Conservation (phyloP, 805 yeast species). For the Nakazawaea siamensis region DNA sequence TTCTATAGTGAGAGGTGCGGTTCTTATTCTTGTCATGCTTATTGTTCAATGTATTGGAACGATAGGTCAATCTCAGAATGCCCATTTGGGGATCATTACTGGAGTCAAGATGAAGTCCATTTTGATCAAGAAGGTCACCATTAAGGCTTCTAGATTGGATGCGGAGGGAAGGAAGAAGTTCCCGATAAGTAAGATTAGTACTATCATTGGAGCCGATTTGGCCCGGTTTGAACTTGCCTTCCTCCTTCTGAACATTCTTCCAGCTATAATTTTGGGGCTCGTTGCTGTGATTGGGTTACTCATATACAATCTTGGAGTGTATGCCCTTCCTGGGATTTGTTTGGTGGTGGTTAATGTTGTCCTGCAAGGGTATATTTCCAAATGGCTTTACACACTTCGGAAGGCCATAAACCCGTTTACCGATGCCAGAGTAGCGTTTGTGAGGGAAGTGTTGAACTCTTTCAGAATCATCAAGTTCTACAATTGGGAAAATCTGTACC, state of each 20-base stretch:
- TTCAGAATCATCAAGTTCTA: slow-evolving; percentile 35
- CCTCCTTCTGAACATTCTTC: background rate
- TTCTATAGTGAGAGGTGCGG: too few relatives aligned
- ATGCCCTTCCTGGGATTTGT: slow-evolving; percentile 42
- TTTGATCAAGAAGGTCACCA: slow-evolving; percentile 58
- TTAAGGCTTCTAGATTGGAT: slow-evolving; percentile 57
- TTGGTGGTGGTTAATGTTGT: slow-evolving; percentile 27
- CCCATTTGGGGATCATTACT: too few relatives aligned
- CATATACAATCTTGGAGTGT: slow-evolving; percentile 58
- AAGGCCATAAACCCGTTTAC: slow-evolving; percentile 28
- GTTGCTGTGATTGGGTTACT: slow-evolving; percentile 40
- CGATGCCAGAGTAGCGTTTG: slow-evolving; percentile 31
- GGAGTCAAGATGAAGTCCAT: slow-evolving; percentile 47
- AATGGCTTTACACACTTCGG: slow-evolving; percentile 25
- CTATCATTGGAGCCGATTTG: slow-evolving; percentile 73
- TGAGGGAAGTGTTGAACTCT: slow-evolving; percentile 32
- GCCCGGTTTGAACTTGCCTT: slow-evolving; percentile 53
- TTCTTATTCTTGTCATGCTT: too few relatives aligned
- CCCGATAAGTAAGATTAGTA: slow-evolving; percentile 66
- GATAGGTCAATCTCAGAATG: too few relatives aligned
- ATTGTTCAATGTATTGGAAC: too few relatives aligned
- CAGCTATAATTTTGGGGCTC: background rate
- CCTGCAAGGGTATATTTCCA: slow-evolving; percentile 26
- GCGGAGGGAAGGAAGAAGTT: slow-evolving; percentile 47
- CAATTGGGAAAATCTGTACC: slow-evolving; percentile 38